Conservation (phyloP, 306 rosid species). For the Pyrus pyrifolia region DNA sequence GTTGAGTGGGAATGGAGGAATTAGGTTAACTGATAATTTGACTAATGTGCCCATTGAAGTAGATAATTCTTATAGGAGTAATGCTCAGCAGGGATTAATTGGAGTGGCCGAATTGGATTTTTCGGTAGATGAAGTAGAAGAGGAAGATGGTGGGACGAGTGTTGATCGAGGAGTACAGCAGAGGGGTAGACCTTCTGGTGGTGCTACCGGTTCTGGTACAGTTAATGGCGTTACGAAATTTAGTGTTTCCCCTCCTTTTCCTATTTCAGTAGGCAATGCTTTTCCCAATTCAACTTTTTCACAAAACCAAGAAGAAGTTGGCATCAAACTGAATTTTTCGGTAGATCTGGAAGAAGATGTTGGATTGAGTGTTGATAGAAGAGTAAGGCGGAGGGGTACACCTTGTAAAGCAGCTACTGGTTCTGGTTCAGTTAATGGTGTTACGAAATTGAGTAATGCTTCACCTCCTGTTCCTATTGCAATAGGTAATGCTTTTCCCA, state of each 20-base stretch:
- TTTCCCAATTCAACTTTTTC: neutral
- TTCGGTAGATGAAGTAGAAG: neutral
- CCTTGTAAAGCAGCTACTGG: neutral
- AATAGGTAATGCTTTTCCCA: neutral
- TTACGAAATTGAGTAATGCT: neutral
- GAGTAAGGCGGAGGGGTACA: neutral
- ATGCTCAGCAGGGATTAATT: neutral
- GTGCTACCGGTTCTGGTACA: neutral
- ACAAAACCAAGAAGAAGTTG: neutral
- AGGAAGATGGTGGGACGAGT: neutral
- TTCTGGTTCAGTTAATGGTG: constrained; percentile 10
- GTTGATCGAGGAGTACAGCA: neutral
- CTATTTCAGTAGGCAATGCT: neutral
- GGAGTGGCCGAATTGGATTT: neutral
- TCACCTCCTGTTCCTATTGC: constrained; percentile 3
- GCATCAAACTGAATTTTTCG: neutral
- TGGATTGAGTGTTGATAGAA: constrained; percentile 1
- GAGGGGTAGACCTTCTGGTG: neutral
- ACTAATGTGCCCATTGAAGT: neutral
- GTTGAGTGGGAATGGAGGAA: neutral
- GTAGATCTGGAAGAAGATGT: neutral
- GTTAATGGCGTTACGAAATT: neutral
- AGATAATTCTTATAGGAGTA: neutral
- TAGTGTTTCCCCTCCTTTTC: constrained; percentile 1
- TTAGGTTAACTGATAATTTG: neutral